These are phyloP conservation scores for Epipyxis sp. DNA, from an alignment of 108 stramenopile species.

Conservation along the genomic window DNA sequence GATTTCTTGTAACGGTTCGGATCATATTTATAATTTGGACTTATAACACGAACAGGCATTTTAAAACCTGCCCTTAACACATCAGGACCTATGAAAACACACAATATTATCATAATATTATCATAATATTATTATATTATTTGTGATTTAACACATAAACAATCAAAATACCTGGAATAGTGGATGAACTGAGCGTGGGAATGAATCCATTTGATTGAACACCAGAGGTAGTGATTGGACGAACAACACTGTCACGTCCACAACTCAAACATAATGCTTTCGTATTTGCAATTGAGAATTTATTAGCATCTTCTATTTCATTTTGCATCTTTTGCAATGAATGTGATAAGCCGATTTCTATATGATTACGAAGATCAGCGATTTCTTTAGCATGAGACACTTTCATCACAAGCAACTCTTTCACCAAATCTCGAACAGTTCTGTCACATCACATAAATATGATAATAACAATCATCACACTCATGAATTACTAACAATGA, in stretches of 20 bases:
- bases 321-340: background rate
- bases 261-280: conserved; percentile 4
- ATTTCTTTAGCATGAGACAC: background rate
- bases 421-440: background rate
- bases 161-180: too few species aligned
- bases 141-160: too few species aligned
- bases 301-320: background rate
- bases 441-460: too few species aligned
- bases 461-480: too few species aligned
- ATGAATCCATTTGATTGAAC: too few species aligned
- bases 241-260: background rate
- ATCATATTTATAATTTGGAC: background rate
- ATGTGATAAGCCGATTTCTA: background rate
- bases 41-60: background rate
- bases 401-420: background rate
- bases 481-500: too few species aligned
- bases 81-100: background rate
- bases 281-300: background rate
- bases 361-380: background rate
- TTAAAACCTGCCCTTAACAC: background rate
- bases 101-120: too few species aligned
- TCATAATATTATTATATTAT: too few species aligned
- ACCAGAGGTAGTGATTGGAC: background rate
- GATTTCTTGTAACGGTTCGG: background rate
- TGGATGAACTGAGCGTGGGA: too few species aligned